phyloP scores from a whole-genome alignment of 225 moss, liverwort and hornwort species.

The Sphagnum contortum region DNA sequence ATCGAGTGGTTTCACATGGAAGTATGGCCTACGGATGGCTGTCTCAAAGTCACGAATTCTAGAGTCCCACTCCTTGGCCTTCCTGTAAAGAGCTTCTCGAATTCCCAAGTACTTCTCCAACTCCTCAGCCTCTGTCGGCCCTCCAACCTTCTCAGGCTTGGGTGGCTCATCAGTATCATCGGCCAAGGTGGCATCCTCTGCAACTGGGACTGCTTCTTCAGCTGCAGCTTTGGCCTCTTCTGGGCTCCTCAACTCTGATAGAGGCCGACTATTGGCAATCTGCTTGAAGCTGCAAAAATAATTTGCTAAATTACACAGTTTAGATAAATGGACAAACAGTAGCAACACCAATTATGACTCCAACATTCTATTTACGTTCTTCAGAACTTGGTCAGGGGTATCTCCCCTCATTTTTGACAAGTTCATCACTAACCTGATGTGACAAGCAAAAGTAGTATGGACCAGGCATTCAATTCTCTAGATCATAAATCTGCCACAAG shows the following conservation, averaged over 20 bases:
- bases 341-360: too few species aligned
- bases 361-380: too few species aligned
- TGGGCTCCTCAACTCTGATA: slow-evolving; percentile 60
- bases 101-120: slow-evolving; percentile 64
- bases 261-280: slow-evolving; percentile 67
- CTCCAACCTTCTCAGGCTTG: slow-evolving; percentile 33
- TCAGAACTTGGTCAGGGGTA: too few species aligned
- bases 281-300: slow-evolving; percentile 61
- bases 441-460: too few species aligned
- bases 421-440: too few species aligned
- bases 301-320: neutral
- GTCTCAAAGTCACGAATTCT: slow-evolving; percentile 82
- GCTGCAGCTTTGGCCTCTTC: slow-evolving; percentile 47
- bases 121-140: slow-evolving; percentile 55
- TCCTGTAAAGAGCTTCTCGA: slow-evolving; percentile 64
- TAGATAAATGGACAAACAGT: too few species aligned
- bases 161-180: slow-evolving; percentile 33
- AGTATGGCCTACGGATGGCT: slow-evolving; percentile 86
- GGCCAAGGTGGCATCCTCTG: slow-evolving; percentile 32
- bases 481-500: too few species aligned
- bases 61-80: slow-evolving; percentile 80
- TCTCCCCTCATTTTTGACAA: too few species aligned
- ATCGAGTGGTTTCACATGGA: slow-evolving; percentile 89
- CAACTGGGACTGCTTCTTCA: slow-evolving; percentile 29
- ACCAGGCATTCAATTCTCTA: too few species aligned